phyloP scores from a whole-genome alignment of 768 basidiomycete species.

The Scleroderma citrinum region DNA sequence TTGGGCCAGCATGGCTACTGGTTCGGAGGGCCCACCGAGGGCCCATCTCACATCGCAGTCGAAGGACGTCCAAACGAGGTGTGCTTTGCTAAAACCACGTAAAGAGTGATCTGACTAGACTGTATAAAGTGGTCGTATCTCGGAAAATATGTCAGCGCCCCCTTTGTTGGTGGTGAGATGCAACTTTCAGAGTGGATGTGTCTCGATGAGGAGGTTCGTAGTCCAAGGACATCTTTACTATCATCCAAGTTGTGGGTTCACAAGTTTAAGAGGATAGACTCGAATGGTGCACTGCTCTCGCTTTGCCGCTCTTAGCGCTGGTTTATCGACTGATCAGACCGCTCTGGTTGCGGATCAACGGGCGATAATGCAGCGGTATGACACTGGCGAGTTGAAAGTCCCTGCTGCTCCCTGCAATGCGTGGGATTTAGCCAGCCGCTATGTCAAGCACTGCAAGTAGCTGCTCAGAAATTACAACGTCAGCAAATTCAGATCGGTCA shows the following conservation, averaged over 20 bases:
- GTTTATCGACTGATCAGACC: neutral
- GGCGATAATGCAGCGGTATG: conserved; percentile 18
- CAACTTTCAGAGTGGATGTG: conserved; percentile 26
- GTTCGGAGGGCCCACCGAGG: conserved; percentile 20
- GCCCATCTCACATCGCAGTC: conserved; percentile 23
- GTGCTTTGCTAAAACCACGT: neutral
- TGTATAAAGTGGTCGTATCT: conserved; percentile 24
- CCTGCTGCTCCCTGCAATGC: conserved; percentile 24
- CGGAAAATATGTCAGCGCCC: conserved; percentile 17
- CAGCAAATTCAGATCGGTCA: neutral
- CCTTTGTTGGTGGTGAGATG: conserved; percentile 21
- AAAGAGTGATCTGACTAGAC: neutral
- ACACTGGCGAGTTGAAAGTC: conserved; percentile 19
- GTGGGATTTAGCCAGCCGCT: conserved; percentile 19
- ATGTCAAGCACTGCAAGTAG: conserved; percentile 3
- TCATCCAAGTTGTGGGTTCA: neutral
- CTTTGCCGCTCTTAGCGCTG: neutral
- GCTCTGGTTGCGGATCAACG: neutral
- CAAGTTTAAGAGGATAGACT: neutral
- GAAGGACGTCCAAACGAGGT: conserved; percentile 20
- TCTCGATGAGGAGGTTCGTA: conserved; percentile 25
- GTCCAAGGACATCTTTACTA: neutral
- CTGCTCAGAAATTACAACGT: neutral
- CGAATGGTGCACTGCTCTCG: neutral
- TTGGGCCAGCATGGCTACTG: conserved; percentile 26